Percentiles rank a stretch among this genome's conserved stretches.
Evolutionary conservation across 306 rosid genomes (phyloP).

Genomic region (Lablab purpureus): DNA sequence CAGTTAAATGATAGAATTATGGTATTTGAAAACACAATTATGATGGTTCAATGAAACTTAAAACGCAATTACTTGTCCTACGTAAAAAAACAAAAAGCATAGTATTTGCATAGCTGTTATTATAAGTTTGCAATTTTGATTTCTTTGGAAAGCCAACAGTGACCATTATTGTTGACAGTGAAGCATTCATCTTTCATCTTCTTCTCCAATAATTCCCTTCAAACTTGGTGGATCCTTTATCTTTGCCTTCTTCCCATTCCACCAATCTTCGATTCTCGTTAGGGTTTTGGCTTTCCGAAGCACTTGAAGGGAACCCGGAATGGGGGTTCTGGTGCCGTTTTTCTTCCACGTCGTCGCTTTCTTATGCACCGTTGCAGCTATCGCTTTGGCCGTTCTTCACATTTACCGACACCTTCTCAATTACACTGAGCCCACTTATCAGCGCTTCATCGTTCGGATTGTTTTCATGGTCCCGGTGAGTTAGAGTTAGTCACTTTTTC

Average conservation of each 20-base stretch:
- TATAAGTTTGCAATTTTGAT: neutral
- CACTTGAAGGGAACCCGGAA: conserved; percentile 32
- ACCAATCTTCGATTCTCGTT: neutral
- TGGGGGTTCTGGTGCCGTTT: conserved; percentile 71
- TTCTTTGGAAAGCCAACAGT: conserved; percentile 35
- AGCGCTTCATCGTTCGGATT: conserved; percentile 91
- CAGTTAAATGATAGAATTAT: too few relatives aligned
- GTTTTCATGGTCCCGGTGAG: conserved; percentile 98
- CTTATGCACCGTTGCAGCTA: conserved; percentile 86
- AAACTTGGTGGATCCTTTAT: conserved; percentile 43
- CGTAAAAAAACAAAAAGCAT: neutral
- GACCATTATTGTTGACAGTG: conserved; percentile 48
- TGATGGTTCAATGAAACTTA: too few relatives aligned
- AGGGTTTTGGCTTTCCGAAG: conserved; percentile 48
- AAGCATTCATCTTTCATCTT: neutral
- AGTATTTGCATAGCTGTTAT: conserved; percentile 1
- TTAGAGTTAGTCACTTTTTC: conserved; percentile 43
- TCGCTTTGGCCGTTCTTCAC: conserved; percentile 75
- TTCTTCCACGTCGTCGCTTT: conserved; percentile 74
- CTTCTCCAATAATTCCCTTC: neutral
- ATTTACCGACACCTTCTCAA: conserved; percentile 89
- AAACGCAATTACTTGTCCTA: too few relatives aligned
- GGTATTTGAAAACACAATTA: too few relatives aligned
- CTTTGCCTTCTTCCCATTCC: neutral
- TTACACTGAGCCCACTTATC: conserved; percentile 96